Conservation (phyloP, 2,329 filamentous ascomycete species). For the Cladobotryum mycophilum region DNA sequence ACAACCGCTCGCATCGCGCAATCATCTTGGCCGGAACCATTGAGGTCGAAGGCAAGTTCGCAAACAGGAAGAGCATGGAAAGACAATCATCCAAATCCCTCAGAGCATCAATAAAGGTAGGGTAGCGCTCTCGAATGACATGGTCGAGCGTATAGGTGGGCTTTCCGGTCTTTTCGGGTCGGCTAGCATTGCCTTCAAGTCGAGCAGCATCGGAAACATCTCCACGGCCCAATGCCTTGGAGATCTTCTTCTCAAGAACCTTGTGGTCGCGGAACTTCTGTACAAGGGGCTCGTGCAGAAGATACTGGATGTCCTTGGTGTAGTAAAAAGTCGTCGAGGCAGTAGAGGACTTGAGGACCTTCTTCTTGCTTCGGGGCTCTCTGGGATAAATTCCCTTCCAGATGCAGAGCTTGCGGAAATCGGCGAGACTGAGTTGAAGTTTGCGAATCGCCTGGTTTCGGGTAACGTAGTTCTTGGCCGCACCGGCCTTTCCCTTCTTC, state of each 20-base stretch:
- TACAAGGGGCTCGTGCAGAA: slow-evolving; percentile 91
- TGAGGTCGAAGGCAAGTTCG: slow-evolving; percentile 84
- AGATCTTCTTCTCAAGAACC: slow-evolving; percentile 94
- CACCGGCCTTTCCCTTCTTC: slow-evolving; percentile 88
- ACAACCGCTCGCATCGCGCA: slow-evolving; percentile 85
- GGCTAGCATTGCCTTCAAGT: slow-evolving; percentile 76
- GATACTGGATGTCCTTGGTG: slow-evolving; percentile 94
- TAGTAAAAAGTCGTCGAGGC: slow-evolving; percentile 88
- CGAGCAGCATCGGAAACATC: slow-evolving; percentile 84
- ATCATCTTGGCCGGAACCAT: slow-evolving; percentile 94
- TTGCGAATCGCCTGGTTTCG: slow-evolving; percentile 95
- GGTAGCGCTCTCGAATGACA: slow-evolving; percentile 96
- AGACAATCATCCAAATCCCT: slow-evolving; percentile 94
- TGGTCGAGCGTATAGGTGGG: slow-evolving; percentile 90
- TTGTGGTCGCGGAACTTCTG: slow-evolving; percentile 97
- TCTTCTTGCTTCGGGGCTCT: slow-evolving; percentile 94
- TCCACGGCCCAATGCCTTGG: slow-evolving; percentile 81
- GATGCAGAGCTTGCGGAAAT: slow-evolving; percentile 97
- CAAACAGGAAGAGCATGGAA: slow-evolving; percentile 95
- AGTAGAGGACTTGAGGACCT: slow-evolving; percentile 85
- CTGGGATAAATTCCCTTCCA: slow-evolving; percentile 99
- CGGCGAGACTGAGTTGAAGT: slow-evolving; percentile 91
- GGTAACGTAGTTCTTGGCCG: slow-evolving; percentile 97
- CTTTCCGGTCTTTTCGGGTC: slow-evolving; percentile 85
- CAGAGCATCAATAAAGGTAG: slow-evolving; percentile 90